Conservation (phyloP, 139 green algal genomes). For the Mesostigma viride region DNA sequence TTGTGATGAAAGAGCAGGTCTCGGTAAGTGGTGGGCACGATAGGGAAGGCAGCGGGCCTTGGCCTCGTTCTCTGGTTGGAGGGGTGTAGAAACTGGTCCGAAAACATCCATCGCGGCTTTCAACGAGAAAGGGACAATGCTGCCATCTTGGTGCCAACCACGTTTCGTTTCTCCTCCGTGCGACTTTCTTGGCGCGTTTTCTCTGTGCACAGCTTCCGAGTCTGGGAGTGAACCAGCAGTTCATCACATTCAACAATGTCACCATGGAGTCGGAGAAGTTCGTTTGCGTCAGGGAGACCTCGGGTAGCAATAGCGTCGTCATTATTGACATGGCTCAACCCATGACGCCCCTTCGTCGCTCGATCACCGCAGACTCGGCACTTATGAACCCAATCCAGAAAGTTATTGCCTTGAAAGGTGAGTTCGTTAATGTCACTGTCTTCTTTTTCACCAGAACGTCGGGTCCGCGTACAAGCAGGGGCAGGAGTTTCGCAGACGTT, state of each 20-base stretch:
- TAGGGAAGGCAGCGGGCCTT: background rate
- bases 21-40: constrained; percentile 11
- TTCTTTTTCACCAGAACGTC: too few relatives aligned
- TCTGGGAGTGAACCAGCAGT: constrained; percentile 73
- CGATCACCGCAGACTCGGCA: constrained; percentile 92
- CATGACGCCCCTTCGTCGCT: constrained; percentile 60
- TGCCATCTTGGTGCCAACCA: too few relatives aligned
- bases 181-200: background rate
- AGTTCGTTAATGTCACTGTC: too few relatives aligned
- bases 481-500: too few relatives aligned
- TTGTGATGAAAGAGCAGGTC: constrained; percentile 34
- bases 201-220: constrained; percentile 61
- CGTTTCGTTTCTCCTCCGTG: too few relatives aligned
- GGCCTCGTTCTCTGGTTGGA: background rate
- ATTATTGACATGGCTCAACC: constrained; percentile 84
- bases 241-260: constrained; percentile 94
- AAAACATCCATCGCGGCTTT: background rate
- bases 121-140: too few relatives aligned
- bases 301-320: constrained; percentile 49
- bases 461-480: too few relatives aligned
- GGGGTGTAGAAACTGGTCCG: constrained; percentile 4
- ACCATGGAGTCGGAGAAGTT: constrained; percentile 95
- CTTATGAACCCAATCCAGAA: constrained; percentile 89
- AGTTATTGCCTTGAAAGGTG: constrained; percentile 86
- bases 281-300: constrained; percentile 89